phyloP scores from a whole-genome alignment of 768 basidiomycete species.

The Mycena latifolia region DNA sequence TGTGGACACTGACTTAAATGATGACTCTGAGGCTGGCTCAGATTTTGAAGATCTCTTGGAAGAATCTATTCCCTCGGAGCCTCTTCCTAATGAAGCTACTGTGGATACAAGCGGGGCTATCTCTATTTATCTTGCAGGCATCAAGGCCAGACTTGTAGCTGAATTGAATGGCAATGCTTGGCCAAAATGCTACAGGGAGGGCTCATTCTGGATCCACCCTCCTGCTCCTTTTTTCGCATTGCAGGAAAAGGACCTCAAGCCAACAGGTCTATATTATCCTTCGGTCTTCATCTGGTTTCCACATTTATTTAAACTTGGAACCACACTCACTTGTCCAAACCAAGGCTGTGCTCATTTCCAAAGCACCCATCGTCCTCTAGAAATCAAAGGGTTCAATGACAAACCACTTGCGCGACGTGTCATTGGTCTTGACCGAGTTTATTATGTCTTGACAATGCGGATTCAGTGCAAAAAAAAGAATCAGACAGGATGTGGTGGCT shows the following conservation, averaged over 20 bases:
- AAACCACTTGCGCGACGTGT: conserved; percentile 34
- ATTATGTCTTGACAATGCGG: conserved; percentile 34
- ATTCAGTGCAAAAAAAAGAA: conserved; percentile 13
- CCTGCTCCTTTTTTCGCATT: background rate
- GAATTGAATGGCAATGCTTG: too few species aligned
- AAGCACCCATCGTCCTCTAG: background rate
- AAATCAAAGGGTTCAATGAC: conserved; percentile 31
- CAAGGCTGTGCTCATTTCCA: background rate
- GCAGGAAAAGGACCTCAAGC: background rate
- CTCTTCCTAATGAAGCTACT: too few species aligned
- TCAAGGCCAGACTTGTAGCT: too few species aligned
- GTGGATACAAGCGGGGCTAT: too few species aligned
- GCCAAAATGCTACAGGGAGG: background rate
- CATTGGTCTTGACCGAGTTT: conserved; percentile 29
- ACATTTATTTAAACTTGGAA: background rate
- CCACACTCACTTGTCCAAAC: background rate
- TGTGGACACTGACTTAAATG: too few species aligned
- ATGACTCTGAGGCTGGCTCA: too few species aligned
- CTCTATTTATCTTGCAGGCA: too few species aligned
- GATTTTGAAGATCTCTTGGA: too few species aligned
- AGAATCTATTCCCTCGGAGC: too few species aligned
- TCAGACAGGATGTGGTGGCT: conserved; percentile 31
- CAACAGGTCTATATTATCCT: background rate
- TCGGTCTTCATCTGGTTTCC: conserved; percentile 12
- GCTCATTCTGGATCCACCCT: conserved; percentile 11